A percentile compares a stretch with the other conserved stretches of the same genome.
Conservation (phyloP, 2,329 filamentous ascomycete genomes). For the Emydomyces testavorans region DNA sequence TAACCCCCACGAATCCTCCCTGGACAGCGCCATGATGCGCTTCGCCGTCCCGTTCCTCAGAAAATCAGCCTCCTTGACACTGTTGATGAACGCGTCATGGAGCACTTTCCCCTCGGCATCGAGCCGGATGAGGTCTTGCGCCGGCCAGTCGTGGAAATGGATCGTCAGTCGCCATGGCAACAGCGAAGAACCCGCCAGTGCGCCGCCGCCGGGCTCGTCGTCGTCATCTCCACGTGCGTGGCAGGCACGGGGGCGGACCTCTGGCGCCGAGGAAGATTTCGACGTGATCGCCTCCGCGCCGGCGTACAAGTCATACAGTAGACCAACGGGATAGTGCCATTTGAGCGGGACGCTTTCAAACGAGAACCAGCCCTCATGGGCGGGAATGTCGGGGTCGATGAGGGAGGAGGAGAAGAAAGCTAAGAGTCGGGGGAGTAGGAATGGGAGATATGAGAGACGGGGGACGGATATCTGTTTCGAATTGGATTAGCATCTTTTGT, state of each 20-base stretch:
- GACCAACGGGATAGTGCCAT: slow-evolving; percentile 59
- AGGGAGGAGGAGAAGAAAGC: slow-evolving; percentile 49
- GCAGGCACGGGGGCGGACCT: background rate
- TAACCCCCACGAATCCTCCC: slow-evolving; percentile 67
- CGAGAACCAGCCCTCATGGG: slow-evolving; percentile 51
- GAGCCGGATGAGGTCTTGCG: slow-evolving; percentile 47
- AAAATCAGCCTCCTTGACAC: slow-evolving; percentile 72
- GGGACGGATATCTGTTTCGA: slow-evolving; percentile 45
- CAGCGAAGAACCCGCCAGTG: too few species aligned
- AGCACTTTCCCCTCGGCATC: slow-evolving; percentile 45
- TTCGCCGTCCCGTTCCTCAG: slow-evolving; percentile 78
- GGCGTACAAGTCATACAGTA: slow-evolving; percentile 59
- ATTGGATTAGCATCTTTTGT: background rate
- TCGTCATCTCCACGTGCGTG: background rate
- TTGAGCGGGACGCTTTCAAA: slow-evolving; percentile 58
- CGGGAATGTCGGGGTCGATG: slow-evolving; percentile 45
- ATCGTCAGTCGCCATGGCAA: slow-evolving; percentile 54
- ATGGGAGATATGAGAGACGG: slow-evolving; percentile 56
- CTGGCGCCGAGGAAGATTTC: slow-evolving; percentile 17
- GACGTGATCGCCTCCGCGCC: slow-evolving; percentile 39
- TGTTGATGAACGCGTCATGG: slow-evolving; percentile 57
- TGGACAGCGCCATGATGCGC: slow-evolving; percentile 78
- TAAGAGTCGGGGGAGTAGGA: slow-evolving; percentile 51
- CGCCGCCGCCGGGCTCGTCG: slow-evolving; percentile 11
- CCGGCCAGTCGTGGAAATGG: slow-evolving; percentile 49